Evolutionary conservation across 257 asterid genomes (phyloP), one percentile per base, ranked within the genome.

Genomic region (Perilla frutescens): DNA sequence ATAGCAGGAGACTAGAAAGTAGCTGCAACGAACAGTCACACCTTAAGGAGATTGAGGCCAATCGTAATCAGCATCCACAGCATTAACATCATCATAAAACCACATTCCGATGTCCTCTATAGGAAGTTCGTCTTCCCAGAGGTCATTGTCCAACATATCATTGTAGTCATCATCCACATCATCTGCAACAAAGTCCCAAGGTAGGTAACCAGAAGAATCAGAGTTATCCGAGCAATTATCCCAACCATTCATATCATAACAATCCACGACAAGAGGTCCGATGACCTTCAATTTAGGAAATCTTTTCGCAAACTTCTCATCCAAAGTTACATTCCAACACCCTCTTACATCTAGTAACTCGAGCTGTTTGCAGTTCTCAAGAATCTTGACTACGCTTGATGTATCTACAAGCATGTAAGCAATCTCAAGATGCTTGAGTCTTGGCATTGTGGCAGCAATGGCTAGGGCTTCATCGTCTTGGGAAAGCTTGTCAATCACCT

Each of bases 391-490:
- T 7, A 88, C 70, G 31, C 96, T 83, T 1, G 50, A 54, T 5
- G 97, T 93, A 11, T 70, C 77, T 12, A 91, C 87, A 1, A 85
- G 87, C 81, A 89, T 68, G 83, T 93, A 89, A 68, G 96, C 91
- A 4, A 91, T 85, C 82, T 93, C 98, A 0, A 93, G 96, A 54
- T 86, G 92, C 88, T 85, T 78, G 34, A 93, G 98, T 6, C 71
- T 77, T 4, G 96, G 86, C 98, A 93, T 93, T 0, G 93, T 87
- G 7, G 77, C 9, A 5, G 98, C 93, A 40, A 93, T 89, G 0
- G 94, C 97, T 5, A 80, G 82, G 47, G 97, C 98, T 77, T 93
- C 98, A 3, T 88, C 94, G 5, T 89, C 93, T 76, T 87, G 97
- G 62, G 91, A 83, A 7, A 76, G 85, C 79, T 81, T 84, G 75